phyloP scores from a whole-genome alignment of 2,329 filamentous ascomycete genomes.

The Aspergillus unguis region DNA sequence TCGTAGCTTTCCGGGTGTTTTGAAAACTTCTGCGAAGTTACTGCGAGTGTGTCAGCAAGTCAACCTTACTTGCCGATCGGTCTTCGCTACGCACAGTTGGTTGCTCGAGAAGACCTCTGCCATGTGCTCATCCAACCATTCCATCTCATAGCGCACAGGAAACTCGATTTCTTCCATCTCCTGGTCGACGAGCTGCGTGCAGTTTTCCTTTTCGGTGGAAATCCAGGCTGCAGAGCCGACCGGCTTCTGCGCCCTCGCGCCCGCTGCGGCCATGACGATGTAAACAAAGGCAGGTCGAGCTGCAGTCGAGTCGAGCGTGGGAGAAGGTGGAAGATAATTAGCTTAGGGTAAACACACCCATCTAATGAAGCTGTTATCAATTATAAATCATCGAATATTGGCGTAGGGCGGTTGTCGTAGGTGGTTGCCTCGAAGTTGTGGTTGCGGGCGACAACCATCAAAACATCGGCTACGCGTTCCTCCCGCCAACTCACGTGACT shows the following conservation, averaged over 20 bases:
- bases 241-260: conserved; percentile 46
- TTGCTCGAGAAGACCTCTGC: conserved; percentile 83
- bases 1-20: conserved; percentile 53
- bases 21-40: conserved; percentile 92
- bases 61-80: conserved; percentile 4
- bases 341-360: conserved; percentile 5
- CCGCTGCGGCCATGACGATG: conserved; percentile 37
- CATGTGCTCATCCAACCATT: conserved; percentile 99
- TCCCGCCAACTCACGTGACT: conserved; percentile 19
- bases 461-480: conserved; percentile 21
- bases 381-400: conserved; percentile 14
- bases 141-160: conserved; percentile 86
- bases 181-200: conserved; percentile 69
- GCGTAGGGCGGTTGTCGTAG: conserved; percentile 9
- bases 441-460: conserved; percentile 19
- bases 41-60: conserved; percentile 50
- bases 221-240: conserved; percentile 86
- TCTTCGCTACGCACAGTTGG: conserved; percentile 65
- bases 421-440: conserved; percentile 10
- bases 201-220: conserved; percentile 74
- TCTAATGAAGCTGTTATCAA: background rate
- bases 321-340: conserved; percentile 4
- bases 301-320: conserved; percentile 2
- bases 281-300: conserved; percentile 34
- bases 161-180: conserved; percentile 93